Evolutionary conservation across 805 yeast species (phyloP).

Genomic region (Saccharomycopsis javanensis): DNA sequence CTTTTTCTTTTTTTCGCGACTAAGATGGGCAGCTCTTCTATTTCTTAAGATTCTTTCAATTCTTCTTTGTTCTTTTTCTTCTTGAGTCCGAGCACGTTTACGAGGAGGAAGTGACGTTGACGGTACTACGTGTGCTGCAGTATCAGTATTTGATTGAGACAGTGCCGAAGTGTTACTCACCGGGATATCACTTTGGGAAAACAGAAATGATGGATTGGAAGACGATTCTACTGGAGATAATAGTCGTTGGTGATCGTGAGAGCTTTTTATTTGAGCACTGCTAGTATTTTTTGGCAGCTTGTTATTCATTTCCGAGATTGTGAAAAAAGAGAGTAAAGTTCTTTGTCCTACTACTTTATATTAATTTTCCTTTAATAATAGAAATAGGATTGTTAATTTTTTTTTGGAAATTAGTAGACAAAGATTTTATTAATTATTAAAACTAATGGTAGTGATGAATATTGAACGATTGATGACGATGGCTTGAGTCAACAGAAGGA

Average conservation of each 20-base stretch:
- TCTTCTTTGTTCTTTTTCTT: slow-evolving; percentile 94
- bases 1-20: slow-evolving; percentile 89
- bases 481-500: background rate
- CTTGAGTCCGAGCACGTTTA: slow-evolving; percentile 91
- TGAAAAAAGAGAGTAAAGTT: too few species aligned
- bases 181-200: background rate
- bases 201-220: background rate
- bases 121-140: background rate
- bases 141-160: background rate
- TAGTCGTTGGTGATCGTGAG: background rate
- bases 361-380: too few species aligned
- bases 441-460: too few species aligned
- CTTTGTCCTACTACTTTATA: too few species aligned
- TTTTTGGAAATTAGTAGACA: too few species aligned
- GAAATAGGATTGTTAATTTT: too few species aligned
- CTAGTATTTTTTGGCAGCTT: background rate
- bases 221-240: background rate
- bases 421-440: too few species aligned
- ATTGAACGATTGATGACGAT: too few species aligned
- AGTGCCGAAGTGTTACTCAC: background rate
- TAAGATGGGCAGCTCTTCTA: slow-evolving; percentile 95
- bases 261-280: background rate
- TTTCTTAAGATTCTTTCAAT: slow-evolving; percentile 88
- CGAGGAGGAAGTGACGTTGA: slow-evolving; percentile 62
- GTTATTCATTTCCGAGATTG: background rate